phyloP scores from a whole-genome alignment of 306 rosid genomes.

The Citrullus colocynthis region DNA sequence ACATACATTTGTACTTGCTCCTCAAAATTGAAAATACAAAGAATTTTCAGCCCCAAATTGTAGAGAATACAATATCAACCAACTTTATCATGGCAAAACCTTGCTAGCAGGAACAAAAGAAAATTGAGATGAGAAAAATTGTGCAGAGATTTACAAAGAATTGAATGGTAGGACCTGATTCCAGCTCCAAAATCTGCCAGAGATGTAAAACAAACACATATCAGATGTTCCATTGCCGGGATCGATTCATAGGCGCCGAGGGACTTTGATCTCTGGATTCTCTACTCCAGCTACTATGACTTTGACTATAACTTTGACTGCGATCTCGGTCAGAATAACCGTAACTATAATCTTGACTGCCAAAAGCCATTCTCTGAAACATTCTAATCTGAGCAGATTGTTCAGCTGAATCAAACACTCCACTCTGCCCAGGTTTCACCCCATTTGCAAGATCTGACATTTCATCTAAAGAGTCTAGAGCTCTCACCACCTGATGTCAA shows the following conservation, averaged over 20 bases:
- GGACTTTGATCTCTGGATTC: slow-evolving; percentile 24
- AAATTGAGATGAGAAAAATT: neutral
- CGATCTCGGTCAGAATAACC: slow-evolving; percentile 36
- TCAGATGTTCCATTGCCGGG: slow-evolving; percentile 50
- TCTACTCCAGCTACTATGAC: slow-evolving; percentile 66
- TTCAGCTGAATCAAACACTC: slow-evolving; percentile 41
- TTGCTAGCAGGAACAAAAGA: neutral
- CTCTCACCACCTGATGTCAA: slow-evolving; percentile 71
- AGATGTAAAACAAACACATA: neutral
- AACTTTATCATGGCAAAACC: neutral
- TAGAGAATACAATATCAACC: neutral
- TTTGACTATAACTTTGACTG: slow-evolving; percentile 47
- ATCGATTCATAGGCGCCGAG: slow-evolving; percentile 25
- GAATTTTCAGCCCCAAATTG: neutral
- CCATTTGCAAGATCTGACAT: slow-evolving; percentile 65
- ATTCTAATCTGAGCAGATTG: slow-evolving; percentile 79
- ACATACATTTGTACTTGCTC: neutral
- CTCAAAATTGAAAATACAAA: neutral
- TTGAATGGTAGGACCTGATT: slow-evolving; percentile 8
- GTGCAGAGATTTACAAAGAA: slow-evolving; percentile 1
- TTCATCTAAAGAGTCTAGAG: slow-evolving; percentile 70
- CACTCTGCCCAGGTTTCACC: slow-evolving; percentile 86
- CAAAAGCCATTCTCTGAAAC: slow-evolving; percentile 87
- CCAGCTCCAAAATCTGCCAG: slow-evolving; percentile 1
- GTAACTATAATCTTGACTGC: slow-evolving; percentile 54